A percentile compares a stretch with the other conserved stretches of the same genome.
These are phyloP conservation scores for Trichoderma arundinaceum DNA, from an alignment of 2,329 filamentous ascomycete species.

Conservation along the genomic window DNA sequence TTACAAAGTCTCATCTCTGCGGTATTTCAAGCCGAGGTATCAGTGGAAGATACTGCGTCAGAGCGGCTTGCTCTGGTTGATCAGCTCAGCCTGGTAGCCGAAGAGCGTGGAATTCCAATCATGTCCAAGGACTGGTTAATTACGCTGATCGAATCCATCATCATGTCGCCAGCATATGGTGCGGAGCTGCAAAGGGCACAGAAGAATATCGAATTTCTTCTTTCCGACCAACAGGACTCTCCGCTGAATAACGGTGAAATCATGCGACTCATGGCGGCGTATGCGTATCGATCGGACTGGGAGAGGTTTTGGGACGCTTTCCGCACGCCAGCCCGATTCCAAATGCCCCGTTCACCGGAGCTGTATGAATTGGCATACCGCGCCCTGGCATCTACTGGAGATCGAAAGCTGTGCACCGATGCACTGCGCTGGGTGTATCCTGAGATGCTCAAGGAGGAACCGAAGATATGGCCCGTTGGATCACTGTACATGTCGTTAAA, in stretches of 20 bases:
- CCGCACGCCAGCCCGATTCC: conserved; percentile 58
- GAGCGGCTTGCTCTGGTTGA: conserved; percentile 49
- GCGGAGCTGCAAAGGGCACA: conserved; percentile 48
- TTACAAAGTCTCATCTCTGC: conserved; percentile 48
- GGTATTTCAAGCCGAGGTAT: conserved; percentile 43
- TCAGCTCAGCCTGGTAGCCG: conserved; percentile 52
- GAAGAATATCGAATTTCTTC: conserved; percentile 52
- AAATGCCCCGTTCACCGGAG: conserved; percentile 53
- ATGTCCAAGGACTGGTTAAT: conserved; percentile 56
- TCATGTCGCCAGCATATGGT: conserved; percentile 42
- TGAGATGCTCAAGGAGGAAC: conserved; percentile 63
- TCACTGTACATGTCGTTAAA: conserved; percentile 55
- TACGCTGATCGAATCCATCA: conserved; percentile 51
- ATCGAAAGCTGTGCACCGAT: conserved; percentile 52
- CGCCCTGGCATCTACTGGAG: conserved; percentile 52
- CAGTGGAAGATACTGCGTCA: conserved; percentile 36
- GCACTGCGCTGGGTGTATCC: conserved; percentile 60
- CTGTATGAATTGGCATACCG: conserved; percentile 63
- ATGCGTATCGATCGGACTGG: conserved; percentile 57
- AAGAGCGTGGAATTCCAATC: conserved; percentile 52
- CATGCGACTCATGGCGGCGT: conserved; percentile 52
- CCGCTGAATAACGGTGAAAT: conserved; percentile 50
- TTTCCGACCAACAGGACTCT: conserved; percentile 45
- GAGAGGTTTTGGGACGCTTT: conserved; percentile 66
- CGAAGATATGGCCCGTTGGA: conserved; percentile 53